A percentile compares a stretch with the other conserved stretches of the same genome.
phyloP scores from a whole-genome alignment of 306 rosid species.

The Cucurbita maxima region DNA sequence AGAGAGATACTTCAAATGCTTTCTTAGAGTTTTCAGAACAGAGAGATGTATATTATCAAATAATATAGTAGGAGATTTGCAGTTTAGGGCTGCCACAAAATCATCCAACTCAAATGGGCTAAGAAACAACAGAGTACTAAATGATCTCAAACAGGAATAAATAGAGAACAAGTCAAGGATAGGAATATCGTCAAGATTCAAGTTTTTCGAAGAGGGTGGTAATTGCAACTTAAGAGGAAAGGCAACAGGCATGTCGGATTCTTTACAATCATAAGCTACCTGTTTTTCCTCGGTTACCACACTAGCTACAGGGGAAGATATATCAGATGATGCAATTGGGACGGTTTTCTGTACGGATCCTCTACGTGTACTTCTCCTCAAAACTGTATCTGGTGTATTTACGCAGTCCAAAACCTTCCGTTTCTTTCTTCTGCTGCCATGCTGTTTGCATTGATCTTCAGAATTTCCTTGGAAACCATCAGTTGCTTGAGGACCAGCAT shows the following conservation, averaged over 20 bases:
- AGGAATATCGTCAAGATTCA: slow-evolving; percentile 57
- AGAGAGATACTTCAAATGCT: slow-evolving; percentile 81
- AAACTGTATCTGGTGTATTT: slow-evolving; percentile 36
- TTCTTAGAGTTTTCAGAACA: slow-evolving; percentile 60
- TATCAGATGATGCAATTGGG: slow-evolving; percentile 13
- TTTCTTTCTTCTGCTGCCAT: slow-evolving; percentile 45
- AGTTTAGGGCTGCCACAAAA: slow-evolving; percentile 53
- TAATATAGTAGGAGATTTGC: slow-evolving; percentile 46
- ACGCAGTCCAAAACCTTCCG: slow-evolving; percentile 29
- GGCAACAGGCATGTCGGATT: slow-evolving; percentile 24
- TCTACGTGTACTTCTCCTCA: slow-evolving; percentile 94
- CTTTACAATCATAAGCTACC: slow-evolving; percentile 19
- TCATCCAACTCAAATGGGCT: slow-evolving; percentile 94
- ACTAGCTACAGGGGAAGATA: slow-evolving; percentile 36
- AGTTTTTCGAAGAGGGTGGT: slow-evolving; percentile 70
- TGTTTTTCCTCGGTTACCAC: slow-evolving; percentile 47
- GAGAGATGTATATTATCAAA: slow-evolving; percentile 74
- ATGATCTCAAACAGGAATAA: slow-evolving; percentile 71
- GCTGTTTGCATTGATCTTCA: slow-evolving; percentile 30
- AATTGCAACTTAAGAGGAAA: slow-evolving; percentile 41
- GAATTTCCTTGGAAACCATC: slow-evolving; percentile 26
- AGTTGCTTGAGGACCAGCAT: slow-evolving; percentile 23
- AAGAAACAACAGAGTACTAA: slow-evolving; percentile 71
- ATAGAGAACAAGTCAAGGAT: slow-evolving; percentile 77
- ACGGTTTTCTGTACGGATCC: slow-evolving; percentile 37